phyloP scores from a whole-genome alignment of 2,329 filamentous ascomycete species.

The Fusarium redolens region DNA sequence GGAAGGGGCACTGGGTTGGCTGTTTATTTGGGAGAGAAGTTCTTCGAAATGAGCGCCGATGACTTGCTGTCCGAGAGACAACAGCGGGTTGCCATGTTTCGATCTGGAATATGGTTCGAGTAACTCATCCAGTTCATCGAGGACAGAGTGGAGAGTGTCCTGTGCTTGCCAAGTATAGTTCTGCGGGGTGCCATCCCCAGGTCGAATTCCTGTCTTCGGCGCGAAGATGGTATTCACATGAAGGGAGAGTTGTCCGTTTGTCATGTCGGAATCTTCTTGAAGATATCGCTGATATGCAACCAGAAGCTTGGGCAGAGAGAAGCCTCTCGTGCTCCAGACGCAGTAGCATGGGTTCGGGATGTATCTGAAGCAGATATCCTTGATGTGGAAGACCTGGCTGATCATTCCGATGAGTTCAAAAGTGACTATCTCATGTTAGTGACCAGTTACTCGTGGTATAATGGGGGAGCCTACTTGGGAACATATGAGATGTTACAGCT shows the following conservation, averaged over 20 bases:
- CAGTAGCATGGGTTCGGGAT: constrained; percentile 23
- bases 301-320: neutral
- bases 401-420: constrained; percentile 23
- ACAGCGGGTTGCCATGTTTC: fast-evolving
- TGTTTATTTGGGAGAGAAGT: constrained; percentile 15
- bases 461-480: neutral
- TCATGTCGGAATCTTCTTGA: neutral
- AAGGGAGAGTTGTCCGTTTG: neutral
- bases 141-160: constrained; percentile 1
- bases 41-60: constrained; percentile 9
- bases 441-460: no score
- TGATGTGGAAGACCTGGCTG: constrained; percentile 19
- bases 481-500: constrained; percentile 5
- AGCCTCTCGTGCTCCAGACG: neutral
- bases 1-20: neutral
- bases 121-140: neutral
- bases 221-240: neutral
- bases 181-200: neutral
- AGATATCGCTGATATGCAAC: neutral
- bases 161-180: constrained; percentile 9
- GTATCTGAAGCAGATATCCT: constrained; percentile 22
- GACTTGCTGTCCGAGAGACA: neutral
- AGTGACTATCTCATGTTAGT: neutral
- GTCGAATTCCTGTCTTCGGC: neutral
- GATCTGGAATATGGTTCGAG: neutral